Evolutionary conservation across 441 rosid species (phyloP), one percentile per base, ranked within the genome.

Genomic region (Populus hybrid): DNA sequence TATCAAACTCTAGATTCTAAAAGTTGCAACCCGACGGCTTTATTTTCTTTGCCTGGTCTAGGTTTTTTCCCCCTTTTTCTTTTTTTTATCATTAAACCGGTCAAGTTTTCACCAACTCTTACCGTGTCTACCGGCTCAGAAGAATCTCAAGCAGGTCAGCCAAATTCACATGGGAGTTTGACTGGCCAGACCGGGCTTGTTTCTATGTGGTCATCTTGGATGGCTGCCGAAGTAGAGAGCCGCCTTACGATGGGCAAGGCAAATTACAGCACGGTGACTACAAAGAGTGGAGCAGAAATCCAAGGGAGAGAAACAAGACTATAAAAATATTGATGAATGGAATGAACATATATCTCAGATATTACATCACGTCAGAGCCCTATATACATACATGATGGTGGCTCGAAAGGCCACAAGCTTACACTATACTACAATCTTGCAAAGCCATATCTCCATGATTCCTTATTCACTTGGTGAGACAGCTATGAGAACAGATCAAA

Each of bases 241-340:
- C 36, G 1, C 36, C 8, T 33, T 10, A 40, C 8, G 14, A 45
- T 45, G 56, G 20, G 20, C 56, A 45, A 45, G 18, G 20, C 18
- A 45, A 12, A 14, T 14, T 14, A 45, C 11, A 18, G 18, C 56
- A 14, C 56, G 6, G 20, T 14, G 56, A 14, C 20, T 45, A 26
- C 67, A 73, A 35, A 4, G 16, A 11, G 31, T 1, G 2, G 31
- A 21, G 69, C 14, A 63, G 14, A n/a, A 65, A 71, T 31, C 72
- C 24, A 28, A 50, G 64, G 20, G 76, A 64, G 56, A 24, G 76
- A 64, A 72, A 67, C 50, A 31, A 70, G 36, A 26, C 69, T 53
- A 59, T 45, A 76, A 75, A 77, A 72, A 79, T 83, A 76, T 79
- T 74, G 86, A 88, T 85, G 84, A 86, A 86, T 86, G 82, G 83